A percentile compares a stretch with the other conserved stretches of the same genome.
Conservation (phyloP, 106 monocot species). For the Dactylorhiza incarnata region DNA sequence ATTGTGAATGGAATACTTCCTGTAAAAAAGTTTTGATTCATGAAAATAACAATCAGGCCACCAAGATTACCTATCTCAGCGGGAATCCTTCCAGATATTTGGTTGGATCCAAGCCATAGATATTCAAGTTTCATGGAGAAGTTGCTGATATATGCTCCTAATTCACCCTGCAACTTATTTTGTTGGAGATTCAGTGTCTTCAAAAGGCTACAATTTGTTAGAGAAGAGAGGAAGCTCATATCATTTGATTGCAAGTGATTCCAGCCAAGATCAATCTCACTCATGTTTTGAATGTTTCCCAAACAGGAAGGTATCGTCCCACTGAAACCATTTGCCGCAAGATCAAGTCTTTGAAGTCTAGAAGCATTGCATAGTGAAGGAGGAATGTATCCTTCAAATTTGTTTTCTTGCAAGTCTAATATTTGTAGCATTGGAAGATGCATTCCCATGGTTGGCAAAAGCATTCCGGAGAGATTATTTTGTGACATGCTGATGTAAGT, state of each 20-base stretch:
- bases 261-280: not conserved
- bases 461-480: slow-evolving; percentile 12
- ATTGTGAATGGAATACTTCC: slow-evolving; percentile 20
- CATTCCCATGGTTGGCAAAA: slow-evolving; percentile 14
- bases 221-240: slow-evolving; percentile 25
- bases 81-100: slow-evolving; percentile 24
- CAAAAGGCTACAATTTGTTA: slow-evolving; percentile 19
- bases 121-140: slow-evolving; percentile 11
- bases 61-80: slow-evolving; percentile 14
- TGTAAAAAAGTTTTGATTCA: slow-evolving; percentile 9
- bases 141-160: slow-evolving; percentile 14
- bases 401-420: slow-evolving; percentile 16
- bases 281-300: slow-evolving; percentile 10
- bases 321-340: slow-evolving; percentile 13
- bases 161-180: slow-evolving; percentile 12
- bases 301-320: slow-evolving; percentile 23
- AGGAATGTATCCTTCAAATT: slow-evolving; percentile 31
- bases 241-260: slow-evolving; percentile 23
- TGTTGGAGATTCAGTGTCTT: not conserved
- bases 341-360: not conserved
- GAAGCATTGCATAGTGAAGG: slow-evolving; percentile 16
- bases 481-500: not conserved
- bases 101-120: slow-evolving; percentile 15
- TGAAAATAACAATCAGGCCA: slow-evolving; percentile 1
- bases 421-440: slow-evolving; percentile 19